These are phyloP conservation scores for Rhizopogon sp. DNA, from an alignment of 768 basidiomycete species.

Conservation along the genomic window DNA sequence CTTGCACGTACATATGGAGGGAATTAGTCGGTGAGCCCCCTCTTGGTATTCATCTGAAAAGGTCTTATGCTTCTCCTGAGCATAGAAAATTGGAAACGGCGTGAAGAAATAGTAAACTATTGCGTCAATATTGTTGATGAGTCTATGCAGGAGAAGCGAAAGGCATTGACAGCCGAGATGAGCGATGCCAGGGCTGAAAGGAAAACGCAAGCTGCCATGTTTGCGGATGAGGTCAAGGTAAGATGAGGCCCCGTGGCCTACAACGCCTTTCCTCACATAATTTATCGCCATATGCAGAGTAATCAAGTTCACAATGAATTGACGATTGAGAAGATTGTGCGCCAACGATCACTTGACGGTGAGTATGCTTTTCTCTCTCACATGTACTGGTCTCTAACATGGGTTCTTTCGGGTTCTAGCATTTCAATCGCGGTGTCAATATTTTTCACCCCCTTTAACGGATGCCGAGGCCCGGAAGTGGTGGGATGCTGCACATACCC, in stretches of 20 bases:
- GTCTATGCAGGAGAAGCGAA: conserved; percentile 52
- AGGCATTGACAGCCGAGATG: conserved; percentile 34
- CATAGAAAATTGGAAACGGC: conserved; percentile 64
- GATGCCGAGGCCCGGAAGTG: conserved; percentile 53
- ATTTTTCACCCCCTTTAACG: conserved; percentile 62
- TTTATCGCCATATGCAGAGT: conserved; percentile 34
- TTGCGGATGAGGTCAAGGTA: conserved; percentile 71
- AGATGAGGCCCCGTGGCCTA: conserved; percentile 15
- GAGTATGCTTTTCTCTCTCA: conserved; percentile 18
- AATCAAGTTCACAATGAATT: conserved; percentile 75
- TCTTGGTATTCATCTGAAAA: conserved; percentile 7
- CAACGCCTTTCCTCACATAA: background rate
- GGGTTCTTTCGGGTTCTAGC: conserved; percentile 37
- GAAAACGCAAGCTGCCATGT: conserved; percentile 51
- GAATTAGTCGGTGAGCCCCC: conserved; percentile 65
- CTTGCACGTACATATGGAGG: conserved; percentile 73
- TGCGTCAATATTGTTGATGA: conserved; percentile 69
- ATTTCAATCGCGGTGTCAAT: conserved; percentile 74
- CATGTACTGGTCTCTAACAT: conserved; percentile 10
- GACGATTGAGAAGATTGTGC: conserved; percentile 66
- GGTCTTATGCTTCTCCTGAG: conserved; percentile 15
- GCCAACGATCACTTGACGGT: conserved; percentile 69
- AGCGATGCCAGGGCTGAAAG: conserved; percentile 43
- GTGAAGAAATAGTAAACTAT: conserved; percentile 70
- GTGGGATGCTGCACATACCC: conserved; percentile 43